Conservation (phyloP, 2,329 filamentous ascomycete species). For the Fusarium sp. region DNA sequence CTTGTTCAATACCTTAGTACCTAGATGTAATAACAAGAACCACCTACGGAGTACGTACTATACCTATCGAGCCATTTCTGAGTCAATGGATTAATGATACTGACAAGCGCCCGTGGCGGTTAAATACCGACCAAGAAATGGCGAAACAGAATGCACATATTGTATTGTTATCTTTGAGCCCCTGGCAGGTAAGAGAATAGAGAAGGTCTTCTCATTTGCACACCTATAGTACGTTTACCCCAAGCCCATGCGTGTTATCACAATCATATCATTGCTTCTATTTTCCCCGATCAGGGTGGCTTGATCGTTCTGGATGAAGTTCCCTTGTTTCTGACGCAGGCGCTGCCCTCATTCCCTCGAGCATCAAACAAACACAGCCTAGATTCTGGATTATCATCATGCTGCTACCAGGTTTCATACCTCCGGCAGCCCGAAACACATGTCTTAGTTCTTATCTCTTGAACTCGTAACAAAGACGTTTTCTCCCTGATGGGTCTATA, state of each 20-base stretch:
- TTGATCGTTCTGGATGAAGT: not conserved
- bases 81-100: slow-evolving; percentile 3
- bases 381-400: not conserved
- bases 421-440: not conserved
- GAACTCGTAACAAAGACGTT: not conserved
- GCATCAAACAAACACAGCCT: slow-evolving; percentile 2
- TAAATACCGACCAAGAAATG: slow-evolving; percentile 1
- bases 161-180: not conserved
- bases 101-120: not conserved
- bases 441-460: not conserved
- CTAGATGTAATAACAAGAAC: not conserved
- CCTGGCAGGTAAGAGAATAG: not conserved
- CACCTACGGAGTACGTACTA: not conserved
- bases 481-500: not conserved
- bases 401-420: slow-evolving; percentile 24
- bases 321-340: slow-evolving; percentile 17
- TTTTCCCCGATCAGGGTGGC: not conserved
- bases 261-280: not conserved
- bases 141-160: slow-evolving; percentile 12
- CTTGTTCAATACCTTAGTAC: slow-evolving; percentile 11
- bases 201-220: not conserved
- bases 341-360: not conserved
- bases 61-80: not conserved
- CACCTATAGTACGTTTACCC: not conserved
- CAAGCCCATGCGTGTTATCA: not conserved